Conservation (phyloP, 495 filamentous ascomycete genomes). For the Xylaria palmicola region DNA sequence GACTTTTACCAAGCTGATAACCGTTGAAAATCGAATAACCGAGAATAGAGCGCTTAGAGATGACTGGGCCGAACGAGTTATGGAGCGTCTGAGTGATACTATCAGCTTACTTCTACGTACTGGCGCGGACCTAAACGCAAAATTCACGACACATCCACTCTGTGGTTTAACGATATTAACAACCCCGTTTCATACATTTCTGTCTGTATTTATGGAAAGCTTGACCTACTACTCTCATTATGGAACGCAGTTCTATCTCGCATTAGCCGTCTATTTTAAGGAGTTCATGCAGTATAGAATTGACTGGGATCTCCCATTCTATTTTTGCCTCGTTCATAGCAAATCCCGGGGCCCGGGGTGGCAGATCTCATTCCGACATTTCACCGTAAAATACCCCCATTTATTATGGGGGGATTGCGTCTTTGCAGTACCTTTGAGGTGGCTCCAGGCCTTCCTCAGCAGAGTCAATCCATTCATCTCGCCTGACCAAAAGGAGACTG, state of each 20-base stretch:
- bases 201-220: not conserved
- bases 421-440: not conserved
- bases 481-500: not conserved
- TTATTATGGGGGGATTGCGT: not conserved
- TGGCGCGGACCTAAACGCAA: not conserved
- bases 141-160: not conserved
- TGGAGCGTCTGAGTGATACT: not conserved
- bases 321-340: not conserved
- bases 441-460: not conserved
- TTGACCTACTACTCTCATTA: not conserved
- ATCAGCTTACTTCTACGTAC: not conserved
- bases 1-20: not conserved
- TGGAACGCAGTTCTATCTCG: not conserved
- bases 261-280: not conserved
- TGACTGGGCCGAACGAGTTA: not conserved
- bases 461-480: not conserved
- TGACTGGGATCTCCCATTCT: not conserved
- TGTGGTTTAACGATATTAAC: not conserved
- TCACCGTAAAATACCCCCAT: not conserved
- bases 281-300: not conserved
- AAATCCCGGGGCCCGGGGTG: not conserved
- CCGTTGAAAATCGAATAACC: not conserved
- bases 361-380: not conserved
- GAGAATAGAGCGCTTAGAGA: not conserved
- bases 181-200: not conserved